phyloP scores from a whole-genome alignment of 495 filamentous ascomycete species.

The Penicillium waksmanii region DNA sequence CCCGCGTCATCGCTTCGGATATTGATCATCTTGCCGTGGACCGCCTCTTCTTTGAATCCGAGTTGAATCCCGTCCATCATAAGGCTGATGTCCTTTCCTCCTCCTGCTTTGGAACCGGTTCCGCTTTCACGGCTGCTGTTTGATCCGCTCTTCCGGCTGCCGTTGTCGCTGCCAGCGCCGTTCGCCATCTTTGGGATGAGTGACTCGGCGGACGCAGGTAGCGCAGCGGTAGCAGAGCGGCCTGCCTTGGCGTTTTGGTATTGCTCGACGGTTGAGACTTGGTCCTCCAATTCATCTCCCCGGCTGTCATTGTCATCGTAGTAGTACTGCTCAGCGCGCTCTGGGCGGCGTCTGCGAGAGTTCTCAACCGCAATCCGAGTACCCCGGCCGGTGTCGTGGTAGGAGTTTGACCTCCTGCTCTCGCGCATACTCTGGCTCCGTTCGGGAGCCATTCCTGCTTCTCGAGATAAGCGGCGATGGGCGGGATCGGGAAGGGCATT shows the following conservation, averaged over 20 bases:
- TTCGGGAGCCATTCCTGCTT: slow-evolving; percentile 34
- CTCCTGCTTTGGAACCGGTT: slow-evolving; percentile 36
- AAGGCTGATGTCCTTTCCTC: slow-evolving; percentile 48
- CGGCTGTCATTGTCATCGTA: slow-evolving; percentile 26
- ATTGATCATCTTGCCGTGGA: slow-evolving; percentile 46
- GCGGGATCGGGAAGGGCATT: slow-evolving; percentile 36
- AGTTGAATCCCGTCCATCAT: slow-evolving; percentile 49
- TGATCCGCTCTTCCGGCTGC: slow-evolving; percentile 50
- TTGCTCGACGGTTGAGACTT: slow-evolving; percentile 37
- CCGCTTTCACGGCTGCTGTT: slow-evolving; percentile 50
- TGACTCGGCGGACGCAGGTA: slow-evolving; percentile 43
- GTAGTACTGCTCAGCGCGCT: slow-evolving; percentile 31
- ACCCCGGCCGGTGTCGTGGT: slow-evolving; percentile 37
- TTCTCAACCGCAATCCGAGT: slow-evolving; percentile 39
- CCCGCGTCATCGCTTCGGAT: slow-evolving; percentile 46
- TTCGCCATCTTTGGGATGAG: slow-evolving; percentile 35
- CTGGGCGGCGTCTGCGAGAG: slow-evolving; percentile 36
- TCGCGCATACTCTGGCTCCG: slow-evolving; percentile 40
- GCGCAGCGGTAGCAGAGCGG: slow-evolving; percentile 22
- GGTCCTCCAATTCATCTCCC: slow-evolving; percentile 27
- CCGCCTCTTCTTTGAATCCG: slow-evolving; percentile 40
- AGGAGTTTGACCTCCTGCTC: slow-evolving; percentile 33
- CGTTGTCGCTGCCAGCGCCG: slow-evolving; percentile 44
- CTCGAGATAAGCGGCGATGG: slow-evolving; percentile 35
- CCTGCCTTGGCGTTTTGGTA: slow-evolving; percentile 44